Percentiles rank a stretch among this genome's conserved stretches.
These are phyloP conservation scores for Saitozyma sp. DNA, from an alignment of 768 basidiomycete species.

Conservation along the genomic window DNA sequence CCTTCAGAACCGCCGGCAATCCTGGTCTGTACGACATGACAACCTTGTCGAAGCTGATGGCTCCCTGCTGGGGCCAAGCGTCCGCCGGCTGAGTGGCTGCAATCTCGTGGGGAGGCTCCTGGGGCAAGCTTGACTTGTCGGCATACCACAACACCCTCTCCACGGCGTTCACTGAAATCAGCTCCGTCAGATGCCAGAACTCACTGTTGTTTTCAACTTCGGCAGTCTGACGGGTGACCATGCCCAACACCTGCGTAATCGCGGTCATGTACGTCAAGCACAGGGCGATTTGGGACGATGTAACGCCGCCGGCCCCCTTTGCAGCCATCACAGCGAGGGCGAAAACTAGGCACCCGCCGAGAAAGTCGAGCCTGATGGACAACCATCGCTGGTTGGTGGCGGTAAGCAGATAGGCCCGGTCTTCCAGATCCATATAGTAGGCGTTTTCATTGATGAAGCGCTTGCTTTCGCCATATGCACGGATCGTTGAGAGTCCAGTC, in stretches of 20 bases:
- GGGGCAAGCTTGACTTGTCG: conserved; percentile 60
- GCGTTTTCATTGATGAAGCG: conserved; percentile 76
- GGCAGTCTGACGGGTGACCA: conserved; percentile 47
- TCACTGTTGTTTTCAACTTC: conserved; percentile 82
- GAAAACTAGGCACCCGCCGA: conserved; percentile 62
- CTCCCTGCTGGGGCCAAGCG: conserved; percentile 73
- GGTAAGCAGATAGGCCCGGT: conserved; percentile 77
- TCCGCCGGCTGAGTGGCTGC: conserved; percentile 61
- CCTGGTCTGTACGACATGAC: conserved; percentile 79
- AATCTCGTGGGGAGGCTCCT: conserved; percentile 70
- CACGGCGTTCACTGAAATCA: conserved; percentile 35
- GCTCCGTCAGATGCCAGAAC: conserved; percentile 12
- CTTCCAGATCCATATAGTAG: conserved; percentile 80
- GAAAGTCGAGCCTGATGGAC: conserved; percentile 81
- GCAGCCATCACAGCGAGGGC: conserved; percentile 71
- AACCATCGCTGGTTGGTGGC: conserved; percentile 76
- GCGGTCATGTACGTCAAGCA: conserved; percentile 60
- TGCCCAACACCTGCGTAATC: conserved; percentile 43
- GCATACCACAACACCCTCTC: conserved; percentile 75
- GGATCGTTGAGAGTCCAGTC: conserved; percentile 61
- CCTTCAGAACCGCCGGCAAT: conserved; percentile 77
- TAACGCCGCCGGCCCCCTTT: conserved; percentile 68
- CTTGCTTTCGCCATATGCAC: conserved; percentile 75
- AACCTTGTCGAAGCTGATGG: conserved; percentile 69
- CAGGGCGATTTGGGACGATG: conserved; percentile 75